Base-by-base conservation (phyloP, 2,329 filamentous ascomycete species). In the Aspergillus caelatus region DNA sequence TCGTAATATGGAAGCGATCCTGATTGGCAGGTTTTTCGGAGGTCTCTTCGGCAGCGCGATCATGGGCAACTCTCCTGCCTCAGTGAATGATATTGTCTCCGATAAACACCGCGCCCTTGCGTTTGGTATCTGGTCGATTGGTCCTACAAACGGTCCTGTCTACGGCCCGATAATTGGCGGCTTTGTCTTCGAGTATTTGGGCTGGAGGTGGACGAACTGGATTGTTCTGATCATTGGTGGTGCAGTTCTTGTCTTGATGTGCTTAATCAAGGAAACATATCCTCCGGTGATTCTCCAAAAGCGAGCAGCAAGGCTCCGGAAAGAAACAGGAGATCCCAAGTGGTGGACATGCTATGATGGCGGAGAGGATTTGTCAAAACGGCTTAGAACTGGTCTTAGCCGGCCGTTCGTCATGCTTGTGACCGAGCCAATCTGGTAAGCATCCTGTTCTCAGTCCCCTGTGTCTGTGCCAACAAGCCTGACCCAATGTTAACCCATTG, bases 121-220 rank as follows among this genome's bases (percentile, higher is more conserved):
- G 43, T 92, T 96, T 77, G 91, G 88, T 9, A 83, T 96, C 46
- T 96, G 92, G 88, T 86, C 84, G 52, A 88, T 96, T 60, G 93
- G 91, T 0, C 92, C 93, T 0, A 86, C 95, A 75, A 96, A 96
- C 71, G 93, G 90, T 4, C 90, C 77, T 23, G 78, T 77, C 0
- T 83, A 86, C 43, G 88, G 89, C 0, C 89, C 90, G 0, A 77
- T 93, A 0, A 89, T 96, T 28, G 92, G 92, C 10, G 93, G 92
- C 0, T 94, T 95, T 68, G 85, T 90, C 0, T 91, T 80, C 8
- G 67, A 79, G 62, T 77, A 77, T 66, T 79, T 94, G 2, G 92
- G 92, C 4, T 97, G 93, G 93, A 80, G 92, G 36, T 96, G 92
- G 91, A 89, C 88, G 9, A 91, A 91, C 71, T 96, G 91, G 90